A percentile compares a stretch with the other conserved stretches of the same genome.
phyloP scores from a whole-genome alignment of 2,329 filamentous ascomycete genomes.

The Rutstroemia sp. region DNA sequence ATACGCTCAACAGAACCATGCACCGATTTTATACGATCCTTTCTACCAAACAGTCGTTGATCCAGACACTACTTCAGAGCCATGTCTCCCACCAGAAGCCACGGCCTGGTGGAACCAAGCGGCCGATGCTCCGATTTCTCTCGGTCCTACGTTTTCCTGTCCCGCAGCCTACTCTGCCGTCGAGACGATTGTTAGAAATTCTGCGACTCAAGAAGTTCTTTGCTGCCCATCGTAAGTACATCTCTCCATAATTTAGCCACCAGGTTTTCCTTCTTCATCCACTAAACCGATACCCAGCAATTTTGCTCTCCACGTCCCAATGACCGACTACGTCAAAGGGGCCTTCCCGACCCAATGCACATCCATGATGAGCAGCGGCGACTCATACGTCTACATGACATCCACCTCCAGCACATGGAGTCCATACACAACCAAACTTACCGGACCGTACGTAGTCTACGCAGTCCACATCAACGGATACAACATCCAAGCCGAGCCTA shows the following conservation, averaged over 20 bases:
- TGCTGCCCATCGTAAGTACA: background rate
- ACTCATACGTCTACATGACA: background rate
- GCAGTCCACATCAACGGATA: background rate
- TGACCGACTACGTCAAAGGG: background rate
- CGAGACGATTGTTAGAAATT: background rate
- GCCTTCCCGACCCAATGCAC: background rate
- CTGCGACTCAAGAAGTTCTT: background rate
- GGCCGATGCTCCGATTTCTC: background rate
- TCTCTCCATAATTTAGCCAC: background rate
- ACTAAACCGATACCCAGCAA: background rate
- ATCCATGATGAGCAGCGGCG: background rate
- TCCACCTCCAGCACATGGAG: background rate
- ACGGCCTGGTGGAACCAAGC: slow-evolving; percentile 1
- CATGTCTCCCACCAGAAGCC: slow-evolving; percentile 1
- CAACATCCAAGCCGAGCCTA: background rate
- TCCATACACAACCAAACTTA: background rate
- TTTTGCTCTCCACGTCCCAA: background rate
- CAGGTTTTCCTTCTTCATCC: background rate
- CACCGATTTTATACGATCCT: background rate
- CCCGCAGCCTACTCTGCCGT: background rate
- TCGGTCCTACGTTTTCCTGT: slow-evolving; percentile 2
- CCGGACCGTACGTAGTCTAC: background rate
- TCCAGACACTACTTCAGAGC: background rate
- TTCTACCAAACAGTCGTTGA: background rate
- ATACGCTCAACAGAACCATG: background rate